Percentiles rank a stretch among this genome's conserved stretches.
phyloP scores from a whole-genome alignment of 768 basidiomycete species.

The Trametes maxima region DNA sequence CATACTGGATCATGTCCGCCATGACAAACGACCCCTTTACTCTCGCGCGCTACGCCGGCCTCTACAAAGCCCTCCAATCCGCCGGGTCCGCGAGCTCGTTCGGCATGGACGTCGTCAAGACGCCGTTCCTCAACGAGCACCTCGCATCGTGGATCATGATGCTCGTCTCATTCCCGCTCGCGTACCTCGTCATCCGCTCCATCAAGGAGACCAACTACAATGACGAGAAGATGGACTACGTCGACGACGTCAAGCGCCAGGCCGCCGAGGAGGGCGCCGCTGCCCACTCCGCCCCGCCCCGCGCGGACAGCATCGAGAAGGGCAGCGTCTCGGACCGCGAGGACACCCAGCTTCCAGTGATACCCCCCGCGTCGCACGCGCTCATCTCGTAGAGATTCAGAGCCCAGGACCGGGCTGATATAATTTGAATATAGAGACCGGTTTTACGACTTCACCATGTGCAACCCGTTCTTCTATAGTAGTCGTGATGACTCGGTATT shows the following conservation, averaged over 20 bases:
- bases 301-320: conserved; percentile 27
- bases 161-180: conserved; percentile 40
- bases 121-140: conserved; percentile 48
- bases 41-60: conserved; percentile 46
- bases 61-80: conserved; percentile 45
- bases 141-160: conserved; percentile 40
- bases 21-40: conserved; percentile 49
- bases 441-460: conserved; percentile 89
- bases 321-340: conserved; percentile 13
- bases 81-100: conserved; percentile 43
- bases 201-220: conserved; percentile 43
- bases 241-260: conserved; percentile 26
- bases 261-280: conserved; percentile 20
- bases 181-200: conserved; percentile 36
- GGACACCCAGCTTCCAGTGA: background rate
- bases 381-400: no score
- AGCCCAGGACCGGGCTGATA: no score
- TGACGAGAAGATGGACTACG: conserved; percentile 37
- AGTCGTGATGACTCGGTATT: conserved; percentile 70
- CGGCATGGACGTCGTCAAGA: conserved; percentile 48
- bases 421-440: no score
- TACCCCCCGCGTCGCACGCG: no score
- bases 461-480: conserved; percentile 96
- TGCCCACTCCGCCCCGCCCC: conserved; percentile 1
- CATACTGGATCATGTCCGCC: conserved; percentile 44